A percentile compares a stretch with the other conserved stretches of the same genome.
These are phyloP conservation scores for Eimeria acervulina DNA, from an alignment of 169 alveolate genomes.

Conservation along the genomic window DNA sequence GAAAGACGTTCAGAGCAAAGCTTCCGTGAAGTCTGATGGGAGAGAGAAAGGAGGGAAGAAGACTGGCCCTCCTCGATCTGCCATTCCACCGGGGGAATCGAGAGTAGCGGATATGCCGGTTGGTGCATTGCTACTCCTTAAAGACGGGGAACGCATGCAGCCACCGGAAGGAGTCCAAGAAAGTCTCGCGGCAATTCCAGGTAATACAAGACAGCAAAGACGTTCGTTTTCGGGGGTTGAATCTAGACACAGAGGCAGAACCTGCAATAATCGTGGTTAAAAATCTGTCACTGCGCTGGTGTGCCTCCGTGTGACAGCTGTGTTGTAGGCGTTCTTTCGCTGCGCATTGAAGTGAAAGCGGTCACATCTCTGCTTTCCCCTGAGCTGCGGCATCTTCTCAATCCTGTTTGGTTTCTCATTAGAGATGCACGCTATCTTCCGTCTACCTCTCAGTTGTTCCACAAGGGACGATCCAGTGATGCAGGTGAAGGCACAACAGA, in stretches of 20 bases:
- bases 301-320: conserved; percentile 21
- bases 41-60: neutral
- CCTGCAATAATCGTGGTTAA: neutral
- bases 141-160: conserved; percentile 33
- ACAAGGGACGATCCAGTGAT: neutral
- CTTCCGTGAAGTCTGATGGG: conserved; percentile 35
- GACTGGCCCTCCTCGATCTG: conserved; percentile 30
- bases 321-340: conserved; percentile 40
- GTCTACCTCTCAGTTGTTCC: neutral
- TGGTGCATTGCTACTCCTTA: conserved; percentile 27
- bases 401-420: conserved; percentile 70
- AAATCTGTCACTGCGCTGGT: neutral
- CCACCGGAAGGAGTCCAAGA: conserved; percentile 50
- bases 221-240: neutral
- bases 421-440: conserved; percentile 61
- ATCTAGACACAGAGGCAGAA: neutral
- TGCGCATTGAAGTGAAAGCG: conserved; percentile 38
- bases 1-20: conserved; percentile 50
- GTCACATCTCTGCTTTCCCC: conserved; percentile 53
- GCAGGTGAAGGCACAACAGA: neutral
- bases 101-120: conserved; percentile 62
- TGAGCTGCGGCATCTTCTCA: conserved; percentile 57
- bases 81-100: conserved; percentile 56
- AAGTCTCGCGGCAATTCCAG: conserved; percentile 33
- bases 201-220: neutral